Percentiles rank a stretch among this genome's conserved stretches.
Conservation (phyloP, 768 basidiomycete species). For the Tricholoma furcatifolium region DNA sequence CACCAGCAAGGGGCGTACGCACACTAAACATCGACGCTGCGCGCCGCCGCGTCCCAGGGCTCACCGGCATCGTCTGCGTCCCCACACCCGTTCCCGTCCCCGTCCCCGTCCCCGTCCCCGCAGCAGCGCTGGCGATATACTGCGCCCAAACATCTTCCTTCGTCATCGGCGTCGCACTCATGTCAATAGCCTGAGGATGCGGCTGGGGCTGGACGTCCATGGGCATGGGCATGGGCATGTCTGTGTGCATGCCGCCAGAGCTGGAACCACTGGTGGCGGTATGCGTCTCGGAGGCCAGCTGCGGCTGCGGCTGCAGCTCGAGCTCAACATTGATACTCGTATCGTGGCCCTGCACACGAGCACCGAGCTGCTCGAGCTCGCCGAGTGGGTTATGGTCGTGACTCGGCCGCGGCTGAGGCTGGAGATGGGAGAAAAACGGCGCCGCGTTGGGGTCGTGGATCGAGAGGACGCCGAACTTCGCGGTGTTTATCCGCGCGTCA, state of each 20-base stretch:
- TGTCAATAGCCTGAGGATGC: too few species aligned
- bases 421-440: constrained; percentile 54
- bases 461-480: constrained; percentile 78
- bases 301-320: too few species aligned
- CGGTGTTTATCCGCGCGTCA: constrained; percentile 41
- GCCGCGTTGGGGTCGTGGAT: constrained; percentile 67
- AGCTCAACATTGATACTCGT: too few species aligned
- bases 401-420: neutral
- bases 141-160: neutral
- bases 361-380: neutral
- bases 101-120: too few species aligned
- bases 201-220: neutral
- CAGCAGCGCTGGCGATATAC: neutral
- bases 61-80: neutral
- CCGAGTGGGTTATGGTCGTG: neutral
- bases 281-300: too few species aligned
- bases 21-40: constrained; percentile 6
- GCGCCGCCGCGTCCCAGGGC: neutral
- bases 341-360: neutral
- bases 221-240: too few species aligned
- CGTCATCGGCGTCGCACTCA: too few species aligned
- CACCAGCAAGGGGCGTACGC: neutral
- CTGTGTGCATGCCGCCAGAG: too few species aligned
- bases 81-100: neutral
- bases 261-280: too few species aligned